Conservation (phyloP, 345 rosid genomes). For the Iberis pinnata region DNA sequence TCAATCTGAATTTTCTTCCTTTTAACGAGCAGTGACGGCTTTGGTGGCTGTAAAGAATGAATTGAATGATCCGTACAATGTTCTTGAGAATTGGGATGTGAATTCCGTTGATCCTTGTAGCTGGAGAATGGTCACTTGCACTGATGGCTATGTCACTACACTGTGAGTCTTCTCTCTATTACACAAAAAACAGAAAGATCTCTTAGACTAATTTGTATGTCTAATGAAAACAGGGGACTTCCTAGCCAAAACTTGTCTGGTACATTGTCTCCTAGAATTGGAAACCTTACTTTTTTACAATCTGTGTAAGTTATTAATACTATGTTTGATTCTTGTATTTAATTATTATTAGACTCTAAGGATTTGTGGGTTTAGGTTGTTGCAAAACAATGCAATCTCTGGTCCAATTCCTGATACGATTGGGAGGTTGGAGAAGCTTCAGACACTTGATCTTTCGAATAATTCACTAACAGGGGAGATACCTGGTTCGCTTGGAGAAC, state of each 20-base stretch:
- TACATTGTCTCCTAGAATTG: conserved; percentile 73
- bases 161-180: conserved; percentile 50
- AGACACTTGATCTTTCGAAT: conserved; percentile 90
- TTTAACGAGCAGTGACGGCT: conserved; percentile 73
- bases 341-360: conserved; percentile 2
- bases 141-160: conserved; percentile 81
- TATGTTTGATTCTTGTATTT: not conserved
- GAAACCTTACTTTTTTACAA: conserved; percentile 47
- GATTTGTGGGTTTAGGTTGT: conserved; percentile 52
- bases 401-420: conserved; percentile 76
- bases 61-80: conserved; percentile 82
- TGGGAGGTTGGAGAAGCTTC: conserved; percentile 82
- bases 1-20: conserved; percentile 4
- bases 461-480: conserved; percentile 69
- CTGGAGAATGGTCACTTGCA: conserved; percentile 97
- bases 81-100: conserved; percentile 91
- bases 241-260: conserved; percentile 97
- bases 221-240: conserved; percentile 58
- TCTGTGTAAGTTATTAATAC: not conserved
- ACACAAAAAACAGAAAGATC: not conserved
- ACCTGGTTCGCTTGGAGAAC: conserved; percentile 70
- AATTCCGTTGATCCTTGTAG: conserved; percentile 99
- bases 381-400: conserved; percentile 84
- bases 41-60: conserved; percentile 69
- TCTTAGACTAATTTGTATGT: conserved; percentile 16